Percentiles rank a stretch among this genome's conserved stretches.
Conservation (phyloP, 495 filamentous ascomycete species). For the Chlorociboria aeruginascens region DNA sequence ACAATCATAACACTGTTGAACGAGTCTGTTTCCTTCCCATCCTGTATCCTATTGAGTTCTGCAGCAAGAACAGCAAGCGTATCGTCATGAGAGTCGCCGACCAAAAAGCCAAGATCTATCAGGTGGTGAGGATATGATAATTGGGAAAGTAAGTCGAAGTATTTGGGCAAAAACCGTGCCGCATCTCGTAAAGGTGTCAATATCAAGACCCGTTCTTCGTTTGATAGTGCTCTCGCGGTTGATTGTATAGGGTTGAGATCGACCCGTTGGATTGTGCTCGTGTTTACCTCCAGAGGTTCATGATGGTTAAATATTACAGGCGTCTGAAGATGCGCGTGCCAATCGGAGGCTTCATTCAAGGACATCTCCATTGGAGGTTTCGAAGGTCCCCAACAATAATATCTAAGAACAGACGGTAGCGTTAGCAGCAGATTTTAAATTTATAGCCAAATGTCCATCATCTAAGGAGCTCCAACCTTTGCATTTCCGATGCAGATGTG, state of each 20-base stretch:
- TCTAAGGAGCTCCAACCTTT: slow-evolving; percentile 51
- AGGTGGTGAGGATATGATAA: slow-evolving; percentile 90
- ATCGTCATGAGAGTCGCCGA: slow-evolving; percentile 83
- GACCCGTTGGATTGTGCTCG: slow-evolving; percentile 60
- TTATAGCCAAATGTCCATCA: not conserved
- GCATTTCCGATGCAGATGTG: slow-evolving; percentile 74
- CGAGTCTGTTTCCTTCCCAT: slow-evolving; percentile 58
- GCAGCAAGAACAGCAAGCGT: slow-evolving; percentile 67
- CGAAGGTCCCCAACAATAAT: slow-evolving; percentile 91
- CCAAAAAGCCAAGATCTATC: slow-evolving; percentile 91
- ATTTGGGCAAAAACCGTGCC: slow-evolving; percentile 62
- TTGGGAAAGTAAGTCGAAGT: slow-evolving; percentile 86
- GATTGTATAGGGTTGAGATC: slow-evolving; percentile 81
- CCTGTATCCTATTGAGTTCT: slow-evolving; percentile 84
- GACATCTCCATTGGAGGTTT: slow-evolving; percentile 92
- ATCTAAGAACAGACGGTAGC: slow-evolving; percentile 42
- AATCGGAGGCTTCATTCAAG: slow-evolving; percentile 76
- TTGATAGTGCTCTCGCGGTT: slow-evolving; percentile 60
- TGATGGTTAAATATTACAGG: slow-evolving; percentile 96
- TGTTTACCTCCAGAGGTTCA: slow-evolving; percentile 72
- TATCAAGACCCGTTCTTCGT: slow-evolving; percentile 85
- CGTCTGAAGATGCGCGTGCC: slow-evolving; percentile 79
- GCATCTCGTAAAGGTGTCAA: slow-evolving; percentile 92
- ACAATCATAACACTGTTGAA: slow-evolving; percentile 78
- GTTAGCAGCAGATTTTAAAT: not conserved